Base-by-base conservation (phyloP, 768 basidiomycete species). In the Phanerochaete carnosa region DNA sequence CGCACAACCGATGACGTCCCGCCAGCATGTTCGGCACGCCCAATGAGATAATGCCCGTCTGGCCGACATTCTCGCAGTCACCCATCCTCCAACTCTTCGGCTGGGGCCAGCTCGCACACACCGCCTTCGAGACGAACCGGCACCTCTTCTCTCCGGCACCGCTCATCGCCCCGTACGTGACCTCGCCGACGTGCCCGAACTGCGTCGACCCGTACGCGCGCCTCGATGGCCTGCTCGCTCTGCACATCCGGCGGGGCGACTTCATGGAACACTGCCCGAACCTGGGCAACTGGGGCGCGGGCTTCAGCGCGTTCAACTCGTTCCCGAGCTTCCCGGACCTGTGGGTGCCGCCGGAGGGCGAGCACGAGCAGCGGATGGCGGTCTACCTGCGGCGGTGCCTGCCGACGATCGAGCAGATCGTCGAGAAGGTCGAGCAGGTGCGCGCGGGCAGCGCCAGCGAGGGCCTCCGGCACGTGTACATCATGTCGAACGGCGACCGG, bases 401-500 rank as follows among this genome's bases (percentile, higher is more conserved):
- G 61, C 87, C 88, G 1, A 70, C 75, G 15, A 72, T 80, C 43
- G 69, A 73, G 25, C 76, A 84, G 58, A 81, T 89, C 46, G 78
- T 78, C 19, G 68, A 74, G 49, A 77, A 75, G 37, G 77, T 83
- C 1, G 68, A 66, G 59, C 70, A 65, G 47, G 67, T 70, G 47
- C 62, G 65, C 9, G 54, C 46, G 57, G 64, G 45, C 60, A 2
- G 59, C 61, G 0, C 69, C 59, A 43, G 66, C 63, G 28, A 23
- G 62, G 49, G 65, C 66, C 15, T 66, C 88, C 78, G 75, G 61
- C 74, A 75, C 50, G 68, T 90, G 29, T 89, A 86, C 62, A 71
- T 89, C 53, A 80, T 89, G 82, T 87, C 86, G 45, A 90, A 90
- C 59, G 88, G 80, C 8, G 74, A 80, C 37, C 61, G 59, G 26